Conservation (phyloP, 129 eudicot genomes). For the Chrysanthemum makinoi region DNA sequence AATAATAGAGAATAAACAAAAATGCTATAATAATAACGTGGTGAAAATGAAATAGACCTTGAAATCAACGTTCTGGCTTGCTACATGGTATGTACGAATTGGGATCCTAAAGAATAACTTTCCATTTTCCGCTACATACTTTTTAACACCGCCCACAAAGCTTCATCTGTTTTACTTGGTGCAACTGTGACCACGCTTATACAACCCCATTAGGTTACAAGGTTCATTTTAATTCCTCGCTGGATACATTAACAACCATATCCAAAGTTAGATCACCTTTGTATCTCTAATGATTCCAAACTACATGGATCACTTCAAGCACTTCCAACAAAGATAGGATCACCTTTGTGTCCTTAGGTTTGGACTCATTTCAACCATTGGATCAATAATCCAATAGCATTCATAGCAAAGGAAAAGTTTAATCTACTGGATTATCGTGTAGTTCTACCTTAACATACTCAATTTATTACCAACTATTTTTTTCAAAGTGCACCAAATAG, state of each 20-base stretch:
- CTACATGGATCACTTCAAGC: slow-evolving; percentile 13
- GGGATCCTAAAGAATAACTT: too few relatives aligned
- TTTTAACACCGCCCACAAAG: too few relatives aligned
- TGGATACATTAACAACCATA: slow-evolving; percentile 15
- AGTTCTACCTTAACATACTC: not conserved
- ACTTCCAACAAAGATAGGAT: not conserved
- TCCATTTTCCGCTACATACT: too few relatives aligned
- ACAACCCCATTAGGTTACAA: too few relatives aligned
- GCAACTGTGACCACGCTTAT: too few relatives aligned
- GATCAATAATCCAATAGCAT: slow-evolving; percentile 14
- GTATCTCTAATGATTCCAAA: not conserved
- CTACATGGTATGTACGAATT: too few relatives aligned
- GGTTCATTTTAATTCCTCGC: not conserved
- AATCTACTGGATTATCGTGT: too few relatives aligned
- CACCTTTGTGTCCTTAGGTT: slow-evolving; percentile 5
- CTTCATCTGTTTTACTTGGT: too few relatives aligned
- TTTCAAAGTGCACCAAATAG: not conserved
- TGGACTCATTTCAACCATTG: slow-evolving; percentile 1
- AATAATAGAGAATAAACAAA: too few relatives aligned
- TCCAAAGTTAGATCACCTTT: not conserved
- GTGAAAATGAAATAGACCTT: too few relatives aligned
- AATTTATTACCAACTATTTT: not conserved
- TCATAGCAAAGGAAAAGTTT: not conserved
- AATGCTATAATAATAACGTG: too few relatives aligned
- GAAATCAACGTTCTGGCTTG: too few relatives aligned